Percentiles rank a stretch among this genome's conserved stretches.
Conservation (phyloP, 2,329 filamentous ascomycete species). For the Diplodia corticola region DNA sequence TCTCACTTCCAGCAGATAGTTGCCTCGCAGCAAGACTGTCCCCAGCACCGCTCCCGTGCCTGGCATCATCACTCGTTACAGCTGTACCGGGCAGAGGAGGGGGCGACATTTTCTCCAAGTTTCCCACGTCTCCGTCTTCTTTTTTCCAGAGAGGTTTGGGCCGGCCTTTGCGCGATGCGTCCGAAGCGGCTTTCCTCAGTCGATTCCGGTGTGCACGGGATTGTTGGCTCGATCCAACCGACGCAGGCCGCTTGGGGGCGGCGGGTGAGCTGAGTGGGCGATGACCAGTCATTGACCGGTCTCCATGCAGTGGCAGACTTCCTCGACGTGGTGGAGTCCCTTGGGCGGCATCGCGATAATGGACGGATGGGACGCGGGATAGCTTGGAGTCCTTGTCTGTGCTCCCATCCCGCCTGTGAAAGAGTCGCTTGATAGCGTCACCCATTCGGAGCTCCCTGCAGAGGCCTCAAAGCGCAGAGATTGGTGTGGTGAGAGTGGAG, state of each 20-base stretch:
- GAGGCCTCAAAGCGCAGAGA: background rate
- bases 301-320: background rate
- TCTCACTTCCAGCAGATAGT: slow-evolving; percentile 30
- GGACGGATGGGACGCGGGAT: background rate
- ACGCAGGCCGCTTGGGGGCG: background rate
- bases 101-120: background rate
- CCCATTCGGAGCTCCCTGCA: background rate
- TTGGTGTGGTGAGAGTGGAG: background rate
- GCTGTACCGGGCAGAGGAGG: slow-evolving; percentile 11
- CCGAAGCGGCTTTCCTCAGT: background rate
- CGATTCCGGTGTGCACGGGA: background rate
- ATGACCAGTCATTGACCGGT: background rate
- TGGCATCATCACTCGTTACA: background rate
- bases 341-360: background rate
- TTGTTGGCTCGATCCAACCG: background rate
- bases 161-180: background rate
- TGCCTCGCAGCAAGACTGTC: slow-evolving; percentile 21
- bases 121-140: background rate
- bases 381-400: slow-evolving; percentile 6
- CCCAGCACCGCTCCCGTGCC: background rate
- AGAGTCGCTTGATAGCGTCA: slow-evolving; percentile 10
- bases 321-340: slow-evolving; percentile 4
- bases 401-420: slow-evolving; percentile 6
- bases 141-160: background rate
- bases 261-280: background rate